Evolutionary conservation across 2,329 filamentous ascomycete species (phyloP).

Genomic region (Aspergillus jensenii): DNA sequence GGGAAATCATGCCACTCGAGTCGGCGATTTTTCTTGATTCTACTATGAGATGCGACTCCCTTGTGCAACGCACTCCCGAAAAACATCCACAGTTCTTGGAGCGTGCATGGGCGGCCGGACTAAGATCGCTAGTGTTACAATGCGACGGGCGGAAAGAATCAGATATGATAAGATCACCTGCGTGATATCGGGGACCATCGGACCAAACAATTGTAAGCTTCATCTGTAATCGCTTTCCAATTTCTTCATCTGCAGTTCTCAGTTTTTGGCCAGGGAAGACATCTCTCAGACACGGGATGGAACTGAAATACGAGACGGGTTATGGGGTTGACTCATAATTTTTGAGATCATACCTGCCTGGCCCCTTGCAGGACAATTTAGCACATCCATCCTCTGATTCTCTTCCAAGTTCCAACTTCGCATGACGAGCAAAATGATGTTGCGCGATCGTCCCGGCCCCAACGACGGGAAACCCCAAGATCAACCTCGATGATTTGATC

Average conservation of each 20-base stretch:
- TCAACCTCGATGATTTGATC: not conserved
- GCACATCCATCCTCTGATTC: not conserved
- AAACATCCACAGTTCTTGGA: slow-evolving; percentile 2
- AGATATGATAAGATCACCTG: slow-evolving; percentile 28
- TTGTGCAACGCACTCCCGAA: not conserved
- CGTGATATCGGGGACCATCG: slow-evolving; percentile 6
- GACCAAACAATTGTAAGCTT: not conserved
- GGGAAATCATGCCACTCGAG: not conserved
- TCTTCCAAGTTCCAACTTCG: not conserved
- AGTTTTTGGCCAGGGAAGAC: not conserved
- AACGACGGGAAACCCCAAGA: not conserved
- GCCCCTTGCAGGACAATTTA: not conserved
- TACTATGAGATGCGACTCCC: too few species aligned
- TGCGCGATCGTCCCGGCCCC: not conserved
- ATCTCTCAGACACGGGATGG: too few species aligned
- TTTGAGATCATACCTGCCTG: not conserved
- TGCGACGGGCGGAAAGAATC: slow-evolving; percentile 15
- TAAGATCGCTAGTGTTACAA: slow-evolving; percentile 12
- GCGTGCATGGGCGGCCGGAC: slow-evolving; percentile 4
- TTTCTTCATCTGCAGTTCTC: not conserved
- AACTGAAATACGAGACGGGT: too few species aligned
- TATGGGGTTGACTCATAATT: not conserved
- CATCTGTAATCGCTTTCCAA: not conserved
- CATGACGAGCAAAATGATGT: not conserved
- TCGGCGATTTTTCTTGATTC: too few species aligned